phyloP scores from a whole-genome alignment of 1,139 yeast genomes.

The Geotrichum europaeum region DNA sequence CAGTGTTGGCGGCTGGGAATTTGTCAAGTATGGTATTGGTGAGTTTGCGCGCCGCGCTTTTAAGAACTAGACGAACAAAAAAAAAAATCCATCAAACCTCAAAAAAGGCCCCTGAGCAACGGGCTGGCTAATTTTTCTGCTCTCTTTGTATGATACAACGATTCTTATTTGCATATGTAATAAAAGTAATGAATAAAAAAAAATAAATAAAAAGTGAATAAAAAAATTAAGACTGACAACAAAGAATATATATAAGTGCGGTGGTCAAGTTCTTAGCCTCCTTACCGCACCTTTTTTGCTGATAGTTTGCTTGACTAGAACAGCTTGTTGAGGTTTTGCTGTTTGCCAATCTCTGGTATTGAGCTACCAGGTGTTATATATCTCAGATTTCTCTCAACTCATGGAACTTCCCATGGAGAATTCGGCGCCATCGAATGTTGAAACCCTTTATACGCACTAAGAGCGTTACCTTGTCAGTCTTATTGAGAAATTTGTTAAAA shows the following conservation, averaged over 20 bases:
- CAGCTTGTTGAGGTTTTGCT: too few relatives aligned
- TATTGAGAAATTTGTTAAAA: too few relatives aligned
- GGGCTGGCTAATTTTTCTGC: background rate
- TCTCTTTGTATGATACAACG: background rate
- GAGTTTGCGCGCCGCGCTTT: slow-evolving; percentile 43
- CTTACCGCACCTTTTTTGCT: too few relatives aligned
- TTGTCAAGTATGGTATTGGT: slow-evolving; percentile 51
- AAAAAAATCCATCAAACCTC: background rate
- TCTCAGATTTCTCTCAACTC: too few relatives aligned
- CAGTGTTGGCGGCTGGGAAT: slow-evolving; percentile 81
- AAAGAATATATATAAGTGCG: background rate
- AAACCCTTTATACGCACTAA: too few relatives aligned
- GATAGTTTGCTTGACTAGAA: too few relatives aligned
- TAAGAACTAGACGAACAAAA: background rate
- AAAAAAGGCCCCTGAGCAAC: background rate
- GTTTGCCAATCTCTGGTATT: too few relatives aligned
- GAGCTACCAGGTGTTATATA: too few relatives aligned
- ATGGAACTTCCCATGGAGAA: too few relatives aligned
- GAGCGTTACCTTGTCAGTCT: too few relatives aligned
- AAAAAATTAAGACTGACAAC: background rate
- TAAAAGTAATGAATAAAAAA: background rate
- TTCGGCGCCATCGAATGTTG: too few relatives aligned
- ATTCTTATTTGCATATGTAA: background rate
- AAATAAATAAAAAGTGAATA: background rate
- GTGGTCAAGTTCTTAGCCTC: too few relatives aligned